Percentiles rank a stretch among this genome's conserved stretches.
Conservation (phyloP, 2,329 filamentous ascomycete species). For the Pseudogymnoascus sp. region DNA sequence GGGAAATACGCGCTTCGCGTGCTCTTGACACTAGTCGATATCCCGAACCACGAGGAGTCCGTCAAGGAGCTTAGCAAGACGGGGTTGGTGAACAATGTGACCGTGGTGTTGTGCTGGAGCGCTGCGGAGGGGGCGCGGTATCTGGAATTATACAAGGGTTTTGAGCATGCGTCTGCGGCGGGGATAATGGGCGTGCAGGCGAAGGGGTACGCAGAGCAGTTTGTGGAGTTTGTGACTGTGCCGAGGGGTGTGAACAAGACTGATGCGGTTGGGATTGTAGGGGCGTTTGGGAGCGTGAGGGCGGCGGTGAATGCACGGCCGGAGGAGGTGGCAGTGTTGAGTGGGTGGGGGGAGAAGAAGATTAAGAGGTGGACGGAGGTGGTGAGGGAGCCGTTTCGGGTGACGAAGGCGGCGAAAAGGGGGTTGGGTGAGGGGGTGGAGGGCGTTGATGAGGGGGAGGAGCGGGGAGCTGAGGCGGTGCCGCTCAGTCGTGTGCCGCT, state of each 20-base stretch:
- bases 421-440: conserved; percentile 26
- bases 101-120: conserved; percentile 87
- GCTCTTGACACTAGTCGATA: conserved; percentile 86
- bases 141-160: conserved; percentile 88
- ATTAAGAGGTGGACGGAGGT: conserved; percentile 76
- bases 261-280: conserved; percentile 82
- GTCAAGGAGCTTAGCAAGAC: conserved; percentile 89
- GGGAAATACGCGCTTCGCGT: conserved; percentile 82
- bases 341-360: conserved; percentile 93
- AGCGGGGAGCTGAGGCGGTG: conserved; percentile 31
- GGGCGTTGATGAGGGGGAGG: conserved; percentile 15
- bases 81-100: conserved; percentile 84
- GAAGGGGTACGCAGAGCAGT: conserved; percentile 72
- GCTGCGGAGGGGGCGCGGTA: conserved; percentile 90
- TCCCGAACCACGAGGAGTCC: conserved; percentile 84
- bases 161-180: conserved; percentile 72
- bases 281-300: conserved; percentile 82
- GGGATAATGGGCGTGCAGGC: conserved; percentile 82
- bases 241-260: conserved; percentile 89
- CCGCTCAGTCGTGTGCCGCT: conserved; percentile 25
- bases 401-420: conserved; percentile 58
- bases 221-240: conserved; percentile 88
- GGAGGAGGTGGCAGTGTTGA: conserved; percentile 76
- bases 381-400: conserved; percentile 77
- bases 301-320: conserved; percentile 80